Percentiles rank a stretch among this genome's conserved stretches.
Conservation (phyloP, 768 basidiomycete species). For the Boletus bicolor region DNA sequence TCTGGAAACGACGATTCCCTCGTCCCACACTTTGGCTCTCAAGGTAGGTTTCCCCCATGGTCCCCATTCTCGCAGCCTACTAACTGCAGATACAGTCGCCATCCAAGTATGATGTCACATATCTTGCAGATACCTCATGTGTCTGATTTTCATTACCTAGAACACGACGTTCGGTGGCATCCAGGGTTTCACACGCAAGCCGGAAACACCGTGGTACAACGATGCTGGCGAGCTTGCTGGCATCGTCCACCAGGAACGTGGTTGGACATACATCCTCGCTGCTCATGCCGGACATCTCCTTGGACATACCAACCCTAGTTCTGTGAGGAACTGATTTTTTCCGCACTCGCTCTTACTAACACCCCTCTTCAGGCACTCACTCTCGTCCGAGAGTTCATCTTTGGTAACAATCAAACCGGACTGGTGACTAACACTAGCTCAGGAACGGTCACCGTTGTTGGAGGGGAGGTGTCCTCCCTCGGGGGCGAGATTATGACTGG, state of each 20-base stretch:
- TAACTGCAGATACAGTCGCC: constrained; percentile 37
- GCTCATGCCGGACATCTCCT: constrained; percentile 39
- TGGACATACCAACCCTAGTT: constrained; percentile 30
- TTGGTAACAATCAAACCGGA: constrained; percentile 62
- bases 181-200: constrained; percentile 67
- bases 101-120: constrained; percentile 42
- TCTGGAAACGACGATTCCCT: constrained; percentile 70
- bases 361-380: constrained; percentile 45
- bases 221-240: constrained; percentile 58
- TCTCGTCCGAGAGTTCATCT: constrained; percentile 61
- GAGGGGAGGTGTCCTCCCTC: constrained; percentile 48
- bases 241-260: constrained; percentile 70
- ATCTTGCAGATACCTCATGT: neutral
- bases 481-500: constrained; percentile 52
- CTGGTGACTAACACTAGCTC: constrained; percentile 38
- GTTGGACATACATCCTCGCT: constrained; percentile 47
- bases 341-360: neutral
- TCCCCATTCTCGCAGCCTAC: neutral
- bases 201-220: constrained; percentile 63
- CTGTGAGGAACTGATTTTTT: constrained; percentile 38
- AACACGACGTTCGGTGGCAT: constrained; percentile 81
- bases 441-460: constrained; percentile 34
- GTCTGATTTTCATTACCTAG: constrained; percentile 30
- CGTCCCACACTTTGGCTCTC: constrained; percentile 57
- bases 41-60: constrained; percentile 42